Conservation (phyloP, 2,329 filamentous ascomycete species). For the Fusarium lyarnte region DNA sequence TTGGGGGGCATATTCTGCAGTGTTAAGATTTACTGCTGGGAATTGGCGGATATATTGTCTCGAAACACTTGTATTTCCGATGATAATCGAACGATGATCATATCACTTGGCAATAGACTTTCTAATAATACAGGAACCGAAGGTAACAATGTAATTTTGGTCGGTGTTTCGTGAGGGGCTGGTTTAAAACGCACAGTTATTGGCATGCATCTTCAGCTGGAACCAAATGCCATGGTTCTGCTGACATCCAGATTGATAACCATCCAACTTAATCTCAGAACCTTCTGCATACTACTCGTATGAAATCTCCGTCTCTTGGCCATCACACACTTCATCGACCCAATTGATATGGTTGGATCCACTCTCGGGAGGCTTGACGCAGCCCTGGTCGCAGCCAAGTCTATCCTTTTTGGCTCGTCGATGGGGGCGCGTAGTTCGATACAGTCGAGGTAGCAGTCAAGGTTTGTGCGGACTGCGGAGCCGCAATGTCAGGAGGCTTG, state of each 20-base stretch:
- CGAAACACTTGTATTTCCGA: conserved; percentile 17
- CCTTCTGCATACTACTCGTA: neutral
- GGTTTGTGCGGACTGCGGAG: neutral
- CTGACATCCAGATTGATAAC: neutral
- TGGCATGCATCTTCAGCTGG: neutral
- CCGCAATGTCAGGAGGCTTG: neutral
- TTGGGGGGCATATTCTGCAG: neutral
- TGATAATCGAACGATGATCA: conserved; percentile 2
- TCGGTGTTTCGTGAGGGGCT: neutral
- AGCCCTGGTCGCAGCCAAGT: neutral
- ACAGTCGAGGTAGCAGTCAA: neutral
- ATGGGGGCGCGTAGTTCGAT: neutral
- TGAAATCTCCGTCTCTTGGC: neutral
- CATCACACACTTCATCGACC: neutral
- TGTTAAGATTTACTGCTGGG: conserved; percentile 11
- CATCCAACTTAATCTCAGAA: neutral
- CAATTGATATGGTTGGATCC: neutral
- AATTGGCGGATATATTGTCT: conserved; percentile 4
- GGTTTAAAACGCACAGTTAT: neutral
- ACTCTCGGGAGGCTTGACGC: neutral
- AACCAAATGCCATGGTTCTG: neutral
- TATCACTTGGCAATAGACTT: neutral
- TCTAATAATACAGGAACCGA: neutral
- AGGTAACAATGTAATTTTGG: neutral
- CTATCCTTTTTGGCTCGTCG: neutral